phyloP scores from a whole-genome alignment of 805 yeast species.

The Candida gorgasii region DNA sequence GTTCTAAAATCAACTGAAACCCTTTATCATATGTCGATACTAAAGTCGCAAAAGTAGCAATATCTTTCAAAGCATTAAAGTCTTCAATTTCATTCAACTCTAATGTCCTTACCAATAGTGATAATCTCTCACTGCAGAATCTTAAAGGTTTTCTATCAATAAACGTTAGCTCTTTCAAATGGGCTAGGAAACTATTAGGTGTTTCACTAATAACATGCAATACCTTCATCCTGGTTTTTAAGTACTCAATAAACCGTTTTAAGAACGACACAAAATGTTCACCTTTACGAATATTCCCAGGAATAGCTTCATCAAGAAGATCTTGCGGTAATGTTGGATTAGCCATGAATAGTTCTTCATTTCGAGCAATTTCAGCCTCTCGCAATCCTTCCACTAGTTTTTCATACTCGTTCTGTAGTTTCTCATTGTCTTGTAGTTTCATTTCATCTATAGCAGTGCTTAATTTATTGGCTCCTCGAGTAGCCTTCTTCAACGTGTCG shows the following conservation, averaged over 20 bases:
- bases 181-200: conserved; percentile 89
- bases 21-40: conserved; percentile 95
- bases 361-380: conserved; percentile 67
- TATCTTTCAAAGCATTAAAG: conserved; percentile 88
- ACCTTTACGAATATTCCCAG: conserved; percentile 95
- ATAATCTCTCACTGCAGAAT: conserved; percentile 89
- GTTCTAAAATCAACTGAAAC: conserved; percentile 87
- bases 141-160: conserved; percentile 89
- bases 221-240: conserved; percentile 97
- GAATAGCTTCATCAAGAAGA: conserved; percentile 86
- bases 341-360: conserved; percentile 72
- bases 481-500: conserved; percentile 81
- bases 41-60: conserved; percentile 94
- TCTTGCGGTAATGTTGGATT: conserved; percentile 88
- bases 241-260: conserved; percentile 88
- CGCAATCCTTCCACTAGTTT: conserved; percentile 86
- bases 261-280: conserved; percentile 95
- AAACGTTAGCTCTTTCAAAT: conserved; percentile 87
- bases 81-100: conserved; percentile 90
- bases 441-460: conserved; percentile 83
- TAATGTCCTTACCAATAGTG: conserved; percentile 83
- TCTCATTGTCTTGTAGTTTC: conserved; percentile 77
- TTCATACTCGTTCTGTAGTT: conserved; percentile 87
- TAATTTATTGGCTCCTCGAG: conserved; percentile 80
- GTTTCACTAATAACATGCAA: conserved; percentile 97